Percentiles rank a stretch among this genome's conserved stretches.
Conservation (phyloP, 2,329 filamentous ascomycete species). For the Aureobasidium sp. region DNA sequence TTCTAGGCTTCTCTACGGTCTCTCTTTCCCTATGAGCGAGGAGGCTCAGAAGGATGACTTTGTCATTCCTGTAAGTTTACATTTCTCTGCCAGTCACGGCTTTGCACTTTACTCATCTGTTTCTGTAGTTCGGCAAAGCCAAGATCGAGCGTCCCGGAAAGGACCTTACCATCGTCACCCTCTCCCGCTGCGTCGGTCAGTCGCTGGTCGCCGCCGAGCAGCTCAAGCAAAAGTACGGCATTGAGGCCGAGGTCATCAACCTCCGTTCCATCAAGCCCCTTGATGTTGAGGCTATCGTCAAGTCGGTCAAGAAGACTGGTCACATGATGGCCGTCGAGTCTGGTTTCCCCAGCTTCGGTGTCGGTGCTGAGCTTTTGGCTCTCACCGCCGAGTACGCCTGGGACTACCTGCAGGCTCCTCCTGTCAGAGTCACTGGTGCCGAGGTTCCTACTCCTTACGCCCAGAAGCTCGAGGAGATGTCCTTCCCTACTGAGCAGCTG, state of each 20-base stretch:
- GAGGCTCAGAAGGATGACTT: conserved; percentile 95
- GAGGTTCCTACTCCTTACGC: conserved; percentile 97
- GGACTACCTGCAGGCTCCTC: conserved; percentile 92
- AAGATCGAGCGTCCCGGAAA: conserved; percentile 97
- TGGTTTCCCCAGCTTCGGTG: conserved; percentile 91
- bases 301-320: conserved; percentile 98
- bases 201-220: conserved; percentile 80
- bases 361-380: conserved; percentile 86
- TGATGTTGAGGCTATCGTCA: conserved; percentile 89
- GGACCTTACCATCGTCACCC: conserved; percentile 89
- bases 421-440: conserved; percentile 88
- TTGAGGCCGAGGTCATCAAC: conserved; percentile 96
- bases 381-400: conserved; percentile 96
- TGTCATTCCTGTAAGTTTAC: conserved; percentile 61
- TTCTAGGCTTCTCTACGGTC: conserved; percentile 73
- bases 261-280: conserved; percentile 95
- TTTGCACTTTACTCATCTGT: background rate
- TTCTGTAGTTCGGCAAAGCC: conserved; percentile 75
- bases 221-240: conserved; percentile 92
- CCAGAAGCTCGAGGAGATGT: conserved; percentile 85
- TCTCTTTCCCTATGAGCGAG: conserved; percentile 94
- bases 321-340: conserved; percentile 88
- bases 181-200: conserved; percentile 93
- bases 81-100: background rate
- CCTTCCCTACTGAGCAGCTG: conserved; percentile 82